A percentile compares a stretch with the other conserved stretches of the same genome.
Evolutionary conservation across 257 asterid genomes (phyloP).

Genomic region (Salvia rosmarinus): DNA sequence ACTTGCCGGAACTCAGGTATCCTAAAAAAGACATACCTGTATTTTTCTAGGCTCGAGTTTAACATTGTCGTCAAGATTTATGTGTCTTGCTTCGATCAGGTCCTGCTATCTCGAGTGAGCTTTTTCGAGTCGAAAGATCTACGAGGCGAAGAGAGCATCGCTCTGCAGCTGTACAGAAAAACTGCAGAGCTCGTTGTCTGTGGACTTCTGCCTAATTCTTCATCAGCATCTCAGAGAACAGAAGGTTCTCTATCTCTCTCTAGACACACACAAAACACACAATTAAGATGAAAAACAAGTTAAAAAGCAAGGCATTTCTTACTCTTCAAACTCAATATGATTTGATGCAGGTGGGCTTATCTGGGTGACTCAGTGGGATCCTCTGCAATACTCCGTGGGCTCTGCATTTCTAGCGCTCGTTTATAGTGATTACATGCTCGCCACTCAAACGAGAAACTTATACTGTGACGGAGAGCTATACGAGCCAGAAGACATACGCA

Average conservation of each 20-base stretch:
- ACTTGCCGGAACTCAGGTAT: slow-evolving; percentile 66
- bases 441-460: slow-evolving; percentile 48
- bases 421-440: slow-evolving; percentile 67
- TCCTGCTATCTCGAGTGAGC: slow-evolving; percentile 60
- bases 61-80: not conserved
- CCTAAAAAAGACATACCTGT: not conserved
- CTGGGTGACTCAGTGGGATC: slow-evolving; percentile 59
- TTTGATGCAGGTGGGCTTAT: slow-evolving; percentile 56
- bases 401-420: slow-evolving; percentile 67
- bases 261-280: not conserved
- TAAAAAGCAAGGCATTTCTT: not conserved
- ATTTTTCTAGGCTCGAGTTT: not conserved
- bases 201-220: slow-evolving; percentile 61
- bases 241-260: slow-evolving; percentile 41
- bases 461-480: slow-evolving; percentile 53
- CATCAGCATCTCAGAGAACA: slow-evolving; percentile 47
- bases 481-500: slow-evolving; percentile 47
- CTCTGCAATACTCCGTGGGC: slow-evolving; percentile 59
- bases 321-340: not conserved
- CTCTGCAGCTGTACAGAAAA: slow-evolving; percentile 57
- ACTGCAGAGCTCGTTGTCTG: slow-evolving; percentile 64
- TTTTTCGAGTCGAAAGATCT: slow-evolving; percentile 48
- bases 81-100: slow-evolving; percentile 35
- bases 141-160: slow-evolving; percentile 48
- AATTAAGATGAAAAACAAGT: not conserved